Percentiles rank a stretch among this genome's conserved stretches.
Evolutionary conservation across 2,329 filamentous ascomycete genomes (phyloP).

Genomic region (Plectosphaerella cucumerina): DNA sequence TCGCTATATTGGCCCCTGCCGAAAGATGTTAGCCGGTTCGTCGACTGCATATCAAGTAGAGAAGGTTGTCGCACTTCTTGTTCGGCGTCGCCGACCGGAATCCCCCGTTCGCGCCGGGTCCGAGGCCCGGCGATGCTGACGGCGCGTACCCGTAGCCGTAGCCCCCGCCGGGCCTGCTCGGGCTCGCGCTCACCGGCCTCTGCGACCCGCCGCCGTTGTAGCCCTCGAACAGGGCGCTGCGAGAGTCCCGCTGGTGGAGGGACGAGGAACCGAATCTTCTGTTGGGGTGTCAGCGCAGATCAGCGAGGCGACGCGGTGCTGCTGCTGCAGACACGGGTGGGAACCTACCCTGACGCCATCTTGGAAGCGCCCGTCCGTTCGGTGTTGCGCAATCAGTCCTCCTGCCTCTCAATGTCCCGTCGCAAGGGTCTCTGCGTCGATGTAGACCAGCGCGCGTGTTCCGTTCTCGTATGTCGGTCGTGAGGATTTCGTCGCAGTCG

Average conservation of each 20-base stretch:
- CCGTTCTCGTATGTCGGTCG: too few relatives aligned
- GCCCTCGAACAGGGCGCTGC: conserved; percentile 71
- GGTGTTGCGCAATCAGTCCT: not conserved
- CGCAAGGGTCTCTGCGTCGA: too few relatives aligned
- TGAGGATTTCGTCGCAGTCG: too few relatives aligned
- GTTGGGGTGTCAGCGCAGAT: not conserved
- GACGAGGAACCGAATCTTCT: conserved; percentile 59
- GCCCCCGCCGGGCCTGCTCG: conserved; percentile 39
- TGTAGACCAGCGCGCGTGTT: too few relatives aligned
- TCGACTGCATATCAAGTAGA: not conserved
- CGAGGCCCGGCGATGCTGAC: conserved; percentile 20
- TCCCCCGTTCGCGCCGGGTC: conserved; percentile 22
- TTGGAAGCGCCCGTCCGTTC: not conserved
- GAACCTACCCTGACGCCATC: not conserved
- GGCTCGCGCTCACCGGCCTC: conserved; percentile 39
- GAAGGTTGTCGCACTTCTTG: conserved; percentile 44
- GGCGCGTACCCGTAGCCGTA: conserved; percentile 44
- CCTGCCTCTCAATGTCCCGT: too few relatives aligned
- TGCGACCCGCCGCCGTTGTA: conserved; percentile 51
- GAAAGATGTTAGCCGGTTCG: not conserved
- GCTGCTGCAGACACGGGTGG: not conserved
- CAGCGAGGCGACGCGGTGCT: too few relatives aligned
- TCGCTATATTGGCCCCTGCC: conserved; percentile 84
- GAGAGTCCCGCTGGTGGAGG: conserved; percentile 69
- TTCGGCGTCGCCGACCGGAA: conserved; percentile 70